A percentile compares a stretch with the other conserved stretches of the same genome.
These are phyloP conservation scores for Herpotrichia juniperi DNA, from an alignment of 2,329 filamentous ascomycete genomes.

Conservation along the genomic window DNA sequence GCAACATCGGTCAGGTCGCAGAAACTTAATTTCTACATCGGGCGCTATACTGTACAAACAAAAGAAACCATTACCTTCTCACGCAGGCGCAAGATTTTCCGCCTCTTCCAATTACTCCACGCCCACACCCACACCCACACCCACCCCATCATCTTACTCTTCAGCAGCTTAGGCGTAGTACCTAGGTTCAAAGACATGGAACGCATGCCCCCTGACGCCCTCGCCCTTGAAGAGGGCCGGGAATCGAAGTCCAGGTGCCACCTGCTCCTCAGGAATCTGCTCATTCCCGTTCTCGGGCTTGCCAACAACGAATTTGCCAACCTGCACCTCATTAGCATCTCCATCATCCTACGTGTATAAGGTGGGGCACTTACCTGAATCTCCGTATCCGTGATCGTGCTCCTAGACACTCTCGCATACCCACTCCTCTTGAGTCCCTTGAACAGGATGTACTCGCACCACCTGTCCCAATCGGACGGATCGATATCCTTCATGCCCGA, in stretches of 20 bases:
- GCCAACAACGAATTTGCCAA: slow-evolving; percentile 91
- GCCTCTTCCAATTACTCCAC: not conserved
- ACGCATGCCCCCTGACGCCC: slow-evolving; percentile 86
- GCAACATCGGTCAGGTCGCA: not conserved
- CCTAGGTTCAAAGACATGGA: slow-evolving; percentile 84
- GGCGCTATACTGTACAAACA: not conserved
- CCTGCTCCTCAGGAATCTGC: slow-evolving; percentile 72
- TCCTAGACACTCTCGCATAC: slow-evolving; percentile 86
- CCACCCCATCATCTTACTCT: not conserved
- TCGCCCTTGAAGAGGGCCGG: slow-evolving; percentile 82
- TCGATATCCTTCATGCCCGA: slow-evolving; percentile 98
- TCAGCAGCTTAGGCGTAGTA: slow-evolving; percentile 32
- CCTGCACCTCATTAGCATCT: slow-evolving; percentile 47
- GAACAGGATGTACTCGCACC: slow-evolving; percentile 99
- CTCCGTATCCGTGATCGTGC: slow-evolving; percentile 96
- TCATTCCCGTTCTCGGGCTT: slow-evolving; percentile 68
- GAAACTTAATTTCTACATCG: not conserved
- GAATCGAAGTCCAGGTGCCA: slow-evolving; percentile 81
- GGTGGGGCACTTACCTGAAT: slow-evolving; percentile 68
- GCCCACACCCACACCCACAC: not conserved
- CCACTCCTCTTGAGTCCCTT: slow-evolving; percentile 84
- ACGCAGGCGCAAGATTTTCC: not conserved
- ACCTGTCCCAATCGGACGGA: slow-evolving; percentile 89
- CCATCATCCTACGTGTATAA: not conserved
- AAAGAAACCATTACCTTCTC: not conserved